These are phyloP conservation scores for Penicillium verhagenii DNA, from an alignment of 495 filamentous ascomycete species.

Conservation along the genomic window DNA sequence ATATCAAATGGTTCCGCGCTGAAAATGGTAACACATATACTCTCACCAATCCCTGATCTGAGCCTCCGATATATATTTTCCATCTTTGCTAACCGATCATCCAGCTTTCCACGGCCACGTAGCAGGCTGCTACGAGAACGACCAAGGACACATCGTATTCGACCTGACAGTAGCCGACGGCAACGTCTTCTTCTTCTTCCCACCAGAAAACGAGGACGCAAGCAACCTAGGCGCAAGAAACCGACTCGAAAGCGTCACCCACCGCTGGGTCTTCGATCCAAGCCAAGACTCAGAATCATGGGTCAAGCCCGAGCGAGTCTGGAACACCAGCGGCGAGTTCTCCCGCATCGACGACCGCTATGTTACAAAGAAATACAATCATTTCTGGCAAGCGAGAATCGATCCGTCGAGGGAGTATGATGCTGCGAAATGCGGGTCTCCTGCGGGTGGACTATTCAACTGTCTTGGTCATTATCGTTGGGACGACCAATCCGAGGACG, in stretches of 20 bases:
- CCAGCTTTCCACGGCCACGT: conserved; percentile 50
- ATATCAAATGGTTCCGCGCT: conserved; percentile 34
- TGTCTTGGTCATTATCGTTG: background rate
- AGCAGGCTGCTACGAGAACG: conserved; percentile 50
- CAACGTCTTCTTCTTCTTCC: conserved; percentile 12
- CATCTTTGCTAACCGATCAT: background rate
- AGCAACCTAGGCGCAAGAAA: conserved; percentile 16
- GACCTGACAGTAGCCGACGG: conserved; percentile 55
- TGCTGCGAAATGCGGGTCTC: background rate
- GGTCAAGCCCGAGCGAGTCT: conserved; percentile 32
- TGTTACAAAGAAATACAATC: conserved; percentile 50
- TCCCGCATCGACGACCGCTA: conserved; percentile 59
- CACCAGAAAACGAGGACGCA: conserved; percentile 16
- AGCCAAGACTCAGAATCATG: conserved; percentile 9
- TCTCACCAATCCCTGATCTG: background rate
- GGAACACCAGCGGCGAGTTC: conserved; percentile 53
- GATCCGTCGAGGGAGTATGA: conserved; percentile 45
- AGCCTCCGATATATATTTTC: too few relatives aligned
- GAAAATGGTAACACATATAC: background rate
- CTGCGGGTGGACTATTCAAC: background rate
- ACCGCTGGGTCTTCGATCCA: conserved; percentile 15
- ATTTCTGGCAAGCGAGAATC: conserved; percentile 53
- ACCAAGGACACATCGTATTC: conserved; percentile 46
- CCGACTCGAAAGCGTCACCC: conserved; percentile 29
- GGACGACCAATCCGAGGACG: conserved; percentile 30